phyloP scores from a whole-genome alignment of 2,329 filamentous ascomycete genomes.

The Tolypocladium cylindrosporum region DNA sequence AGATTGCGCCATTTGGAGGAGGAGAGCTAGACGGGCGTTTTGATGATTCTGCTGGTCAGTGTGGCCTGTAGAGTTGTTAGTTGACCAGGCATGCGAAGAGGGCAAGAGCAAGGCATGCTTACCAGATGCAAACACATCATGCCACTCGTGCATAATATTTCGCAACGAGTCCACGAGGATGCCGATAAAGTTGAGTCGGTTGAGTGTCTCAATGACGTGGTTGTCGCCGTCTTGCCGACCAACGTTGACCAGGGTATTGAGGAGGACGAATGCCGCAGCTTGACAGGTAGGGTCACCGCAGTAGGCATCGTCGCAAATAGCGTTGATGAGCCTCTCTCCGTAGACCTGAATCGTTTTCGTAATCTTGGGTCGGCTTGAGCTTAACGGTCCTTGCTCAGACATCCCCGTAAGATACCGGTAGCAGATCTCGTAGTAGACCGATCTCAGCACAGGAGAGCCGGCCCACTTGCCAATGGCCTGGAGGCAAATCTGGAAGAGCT shows the following conservation, averaged over 20 bases:
- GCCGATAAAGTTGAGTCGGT: conserved; percentile 81
- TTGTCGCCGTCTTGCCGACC: conserved; percentile 62
- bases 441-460: conserved; percentile 61
- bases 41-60: conserved; percentile 39
- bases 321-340: conserved; percentile 73
- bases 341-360: conserved; percentile 59
- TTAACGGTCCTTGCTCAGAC: conserved; percentile 38
- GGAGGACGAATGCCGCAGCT: conserved; percentile 75
- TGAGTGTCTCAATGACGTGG: conserved; percentile 69
- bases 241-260: conserved; percentile 67
- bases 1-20: conserved; percentile 77
- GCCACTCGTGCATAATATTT: conserved; percentile 63
- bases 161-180: conserved; percentile 84
- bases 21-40: conserved; percentile 68
- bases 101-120: conserved; percentile 16
- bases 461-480: conserved; percentile 67
- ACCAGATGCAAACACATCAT: conserved; percentile 46
- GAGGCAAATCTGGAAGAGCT: conserved; percentile 82
- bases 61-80: conserved; percentile 19
- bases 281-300: conserved; percentile 73
- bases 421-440: conserved; percentile 85
- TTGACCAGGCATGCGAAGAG: not conserved
- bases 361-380: conserved; percentile 45
- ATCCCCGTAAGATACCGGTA: conserved; percentile 75
- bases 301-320: conserved; percentile 88